Conservation (phyloP, 1,284 basidiomycete genomes). For the Tilletia walkeri region DNA sequence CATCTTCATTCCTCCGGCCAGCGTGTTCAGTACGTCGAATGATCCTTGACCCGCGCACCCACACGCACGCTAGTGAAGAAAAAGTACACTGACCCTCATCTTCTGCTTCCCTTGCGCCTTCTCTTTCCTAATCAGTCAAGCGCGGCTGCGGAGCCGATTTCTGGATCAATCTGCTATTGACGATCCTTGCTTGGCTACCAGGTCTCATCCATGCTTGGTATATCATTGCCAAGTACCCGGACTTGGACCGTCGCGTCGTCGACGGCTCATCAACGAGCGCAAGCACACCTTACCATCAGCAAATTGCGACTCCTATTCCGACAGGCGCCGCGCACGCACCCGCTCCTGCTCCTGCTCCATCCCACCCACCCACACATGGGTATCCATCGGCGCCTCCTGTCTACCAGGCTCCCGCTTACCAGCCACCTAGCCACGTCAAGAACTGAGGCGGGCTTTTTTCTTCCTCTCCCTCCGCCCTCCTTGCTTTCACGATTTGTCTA, state of each 20-base stretch:
- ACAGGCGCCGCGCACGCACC: not conserved
- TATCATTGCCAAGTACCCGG: slow-evolving; percentile 20
- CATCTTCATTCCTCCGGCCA: slow-evolving; percentile 25
- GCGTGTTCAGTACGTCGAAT: slow-evolving; percentile 23
- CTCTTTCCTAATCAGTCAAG: slow-evolving; percentile 8
- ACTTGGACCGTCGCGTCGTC: not conserved
- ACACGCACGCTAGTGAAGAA: not conserved
- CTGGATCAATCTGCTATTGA: slow-evolving; percentile 26
- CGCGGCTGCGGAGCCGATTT: slow-evolving; percentile 22
- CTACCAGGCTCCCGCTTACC: no score
- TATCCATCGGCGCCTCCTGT: no score
- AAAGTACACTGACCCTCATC: not conserved
- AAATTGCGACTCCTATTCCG: not conserved
- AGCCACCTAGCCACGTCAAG: no score
- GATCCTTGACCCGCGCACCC: not conserved
- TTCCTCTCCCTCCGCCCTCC: no score
- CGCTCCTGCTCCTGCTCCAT: not conserved
- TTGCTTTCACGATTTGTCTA: no score
- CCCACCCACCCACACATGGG: not conserved
- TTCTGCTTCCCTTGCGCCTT: no score
- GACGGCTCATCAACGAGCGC: not conserved
- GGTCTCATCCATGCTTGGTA: slow-evolving; percentile 31
- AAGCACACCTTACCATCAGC: not conserved
- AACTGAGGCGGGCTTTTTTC: no score
- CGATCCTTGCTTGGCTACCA: slow-evolving; percentile 27